Evolutionary conservation across 2,329 filamentous ascomycete species (phyloP), one percentile per base, ranked within the genome.

Genomic region (Leptographium wingfieldii): DNA sequence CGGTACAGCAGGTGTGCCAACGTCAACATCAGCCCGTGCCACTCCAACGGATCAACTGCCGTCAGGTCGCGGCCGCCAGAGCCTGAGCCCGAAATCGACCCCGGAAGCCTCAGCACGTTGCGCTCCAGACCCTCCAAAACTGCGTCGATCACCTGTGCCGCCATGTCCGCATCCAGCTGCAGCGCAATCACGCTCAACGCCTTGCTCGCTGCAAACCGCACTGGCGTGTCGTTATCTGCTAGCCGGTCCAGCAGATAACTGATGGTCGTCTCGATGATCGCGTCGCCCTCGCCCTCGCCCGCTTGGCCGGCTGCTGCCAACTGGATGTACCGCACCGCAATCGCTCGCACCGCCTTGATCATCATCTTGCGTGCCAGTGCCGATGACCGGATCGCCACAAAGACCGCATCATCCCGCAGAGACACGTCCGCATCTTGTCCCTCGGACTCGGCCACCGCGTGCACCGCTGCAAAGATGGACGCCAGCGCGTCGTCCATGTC

Each of bases 11-110:
- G 75, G 70, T 97, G 90, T 0, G 90, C 86, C 3, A 99, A 76
- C 0, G 94, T 94, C 53, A 99, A 78, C 67, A 91, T 92, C 46
- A 96, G 73, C 0, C 94, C 94, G 70, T 99, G 94, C 94, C 94
- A 99, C 71, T 87, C 85, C 31, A 92, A 77, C 19, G 89, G 81
- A 69, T 95, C 85, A 16, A 95, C 90, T 10, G 85, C 84, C 51
- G 84, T 85, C 43, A 95, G 74, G 68, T 94, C 84, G 49, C 80
- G 76, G 1, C 69, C 57, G 31, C 69, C 64, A 5, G 27, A 14
- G 5, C 72, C 22, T 7, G 25, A 3, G 75, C 79, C 31, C 7
- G 31, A 5, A 22, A 22, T 22, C 1, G 22, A 22, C 6, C 33
- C 33, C 9, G 33, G 6, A 35, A 35, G 33, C 33, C 33, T 7